Base-by-base conservation (phyloP, 2,329 filamentous ascomycete species). In the Podosphaera aphanis region DNA sequence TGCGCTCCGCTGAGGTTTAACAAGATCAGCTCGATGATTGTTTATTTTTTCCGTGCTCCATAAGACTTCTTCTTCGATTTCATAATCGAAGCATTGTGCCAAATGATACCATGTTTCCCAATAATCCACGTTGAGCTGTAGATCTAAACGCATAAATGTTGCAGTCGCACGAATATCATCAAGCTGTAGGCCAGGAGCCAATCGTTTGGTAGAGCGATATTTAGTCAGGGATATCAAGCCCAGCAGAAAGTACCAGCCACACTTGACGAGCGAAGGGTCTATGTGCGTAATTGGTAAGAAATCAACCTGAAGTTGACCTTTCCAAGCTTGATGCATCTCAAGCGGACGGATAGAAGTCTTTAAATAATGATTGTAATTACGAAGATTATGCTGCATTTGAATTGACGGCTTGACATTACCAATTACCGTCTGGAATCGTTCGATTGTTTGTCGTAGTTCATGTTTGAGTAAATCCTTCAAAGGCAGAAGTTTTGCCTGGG, bases 381-480 rank as follows among this genome's bases (percentile, higher is more conserved):
- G 79, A 47, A 83, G 70, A 60, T 98, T 98, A 59, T 90, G 79
- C n/a, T 79, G 71, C 62, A 93, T 78, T 49, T 85, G 77, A 4
- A 83, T 74, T 1, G 79, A 80, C 11, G 79, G 74, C 59, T 86
- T 93, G 23, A 79, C 74, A 46, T 73, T 72, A 1, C 83, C 84
- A 46, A 95, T 79, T 4, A 83, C 79, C 52, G 83, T 77, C 59
- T 95, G 86, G 62, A 98, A 83, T 53, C 86, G 85, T 48, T 98
- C 90, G 48, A 98, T 90, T 0, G 85, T 84, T 15, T 70, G 74
- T 59, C 88, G 92, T 46, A 98, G 67, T 47, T 95, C 84, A 15
- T 85, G 90, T 60, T 93, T 95, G 15, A 85, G 73, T 16, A 95
- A 64, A 52, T 95, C 90, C 56, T 88, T 93, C 65, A 93, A 81